Base-by-base conservation (phyloP, 2,329 filamentous ascomycete species). In the Tolypocladium endophyticum region DNA sequence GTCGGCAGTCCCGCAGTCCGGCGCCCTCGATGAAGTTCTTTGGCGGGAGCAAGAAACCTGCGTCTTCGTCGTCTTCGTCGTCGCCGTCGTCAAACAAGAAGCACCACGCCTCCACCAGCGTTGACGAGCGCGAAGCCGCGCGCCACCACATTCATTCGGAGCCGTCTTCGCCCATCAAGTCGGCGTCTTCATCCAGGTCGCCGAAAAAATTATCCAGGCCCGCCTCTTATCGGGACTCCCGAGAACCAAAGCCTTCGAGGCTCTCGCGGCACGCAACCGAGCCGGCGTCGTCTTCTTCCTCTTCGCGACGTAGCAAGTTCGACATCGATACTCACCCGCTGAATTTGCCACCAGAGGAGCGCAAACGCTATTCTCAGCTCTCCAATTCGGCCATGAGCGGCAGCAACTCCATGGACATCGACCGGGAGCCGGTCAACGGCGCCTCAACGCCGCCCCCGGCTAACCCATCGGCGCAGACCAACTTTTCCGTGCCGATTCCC, bases 321-420 rank as follows among this genome's bases (percentile, higher is more conserved):
- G 86, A 90, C 71, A 80, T 80, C 64, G 84, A 93, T 71, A 88
- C 86, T 3, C 92, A 97, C 73, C 93, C 93, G 45, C 82, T 97
- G 58, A 97, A 97, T 70, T 84, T 96, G 28, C 91, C 88, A 2
- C 92, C 92, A 55, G 92, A 96, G 77, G 87, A 96, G 81, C 84
- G 91, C 69, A 88, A 89, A 73, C 86, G 90, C 63, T 76, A 89
- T 60, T 90, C 87, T 56, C 81, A 81, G 66, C 80, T 91, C 63
- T 87, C 87, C 64, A 80, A 77, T 69, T 68, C 72, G 65, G 74
- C 73, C 68, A 81, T 84, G 82, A 85, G 77, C 67, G 79, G 80
- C 64, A 78, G 83, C 64, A 83, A 79, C 68, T 86, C 87, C 61
- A 92, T 93, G 87, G 89, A 94, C 66, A 78, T 91, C 66, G 90